Base-by-base conservation (phyloP, 345 rosid species). In the Dovyalis caffra region DNA sequence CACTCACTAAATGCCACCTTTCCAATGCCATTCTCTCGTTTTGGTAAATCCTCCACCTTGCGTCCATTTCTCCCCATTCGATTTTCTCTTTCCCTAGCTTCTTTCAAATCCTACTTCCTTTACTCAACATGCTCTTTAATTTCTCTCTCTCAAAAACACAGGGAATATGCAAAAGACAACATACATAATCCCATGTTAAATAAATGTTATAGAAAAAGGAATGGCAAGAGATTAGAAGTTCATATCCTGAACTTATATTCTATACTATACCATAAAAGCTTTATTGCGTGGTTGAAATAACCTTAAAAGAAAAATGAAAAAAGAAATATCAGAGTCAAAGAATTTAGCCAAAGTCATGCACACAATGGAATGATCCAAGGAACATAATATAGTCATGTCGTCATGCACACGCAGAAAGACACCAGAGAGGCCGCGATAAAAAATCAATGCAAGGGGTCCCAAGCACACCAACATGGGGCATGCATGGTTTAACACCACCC, bases 1-100 rank as follows among this genome's bases (percentile, higher is more conserved):
- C 83, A 81, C 75, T 83, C 88, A 73, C 88, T 86, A 71, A 86
- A 88, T 78, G 88, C 84, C 81, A 86, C 88, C 82, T 85, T 84
- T 86, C 85, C 81, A 81, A 75, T 86, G 86, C 87, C 88, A 73
- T 85, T 71, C 76, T 83, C 85, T 71, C 8, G 76, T 78, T 85
- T 82, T 80, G 78, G 87, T 68, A 49, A 86, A 81, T 81, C 79
- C 71, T 83, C 61, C 43, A 69, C 79, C 70, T 74, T 77, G 60
- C 68, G 66, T 81, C 85, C 84, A 78, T 86, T 83, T 83, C 85
- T 74, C 72, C 71, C 79, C 83, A 82, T 87, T 87, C 80, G 87
- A 77, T 85, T 82, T 82, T 49, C 70, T 74, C 61, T 81, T 78
- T 72, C 25, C 12, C 68, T 33, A 33, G 62, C 64, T 75, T 66